Conservation (phyloP, 805 yeast genomes). For the Sugiyamaella smithiae region DNA sequence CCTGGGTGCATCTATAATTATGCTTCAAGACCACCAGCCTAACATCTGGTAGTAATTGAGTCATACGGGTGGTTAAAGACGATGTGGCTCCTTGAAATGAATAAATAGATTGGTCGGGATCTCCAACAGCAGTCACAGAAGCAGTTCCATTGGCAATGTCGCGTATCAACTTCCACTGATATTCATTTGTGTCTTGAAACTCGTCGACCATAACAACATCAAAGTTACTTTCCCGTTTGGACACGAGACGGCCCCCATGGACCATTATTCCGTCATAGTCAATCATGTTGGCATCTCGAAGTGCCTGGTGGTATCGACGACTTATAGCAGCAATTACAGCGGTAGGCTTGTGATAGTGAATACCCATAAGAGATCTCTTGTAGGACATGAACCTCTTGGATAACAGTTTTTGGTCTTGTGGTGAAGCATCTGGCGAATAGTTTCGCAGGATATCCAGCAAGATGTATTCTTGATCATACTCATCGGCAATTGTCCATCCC, state of each 20-base stretch:
- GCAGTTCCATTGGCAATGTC: slow-evolving; percentile 2
- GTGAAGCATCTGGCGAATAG: neutral
- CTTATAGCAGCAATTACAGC: neutral
- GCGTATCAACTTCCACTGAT: slow-evolving; percentile 69
- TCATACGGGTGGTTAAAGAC: slow-evolving; percentile 61
- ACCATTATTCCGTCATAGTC: slow-evolving; percentile 20
- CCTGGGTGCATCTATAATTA: slow-evolving; percentile 77
- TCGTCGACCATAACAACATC: slow-evolving; percentile 77
- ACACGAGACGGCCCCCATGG: slow-evolving; percentile 4
- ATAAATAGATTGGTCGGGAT: slow-evolving; percentile 93
- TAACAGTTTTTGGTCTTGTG: neutral
- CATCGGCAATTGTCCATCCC: slow-evolving; percentile 19
- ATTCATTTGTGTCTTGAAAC: slow-evolving; percentile 83
- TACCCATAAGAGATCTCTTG: slow-evolving; percentile 1
- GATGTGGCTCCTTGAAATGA: slow-evolving; percentile 73
- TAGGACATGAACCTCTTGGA: neutral
- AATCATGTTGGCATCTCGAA: slow-evolving; percentile 7
- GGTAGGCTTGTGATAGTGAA: neutral
- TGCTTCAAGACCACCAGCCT: slow-evolving; percentile 48
- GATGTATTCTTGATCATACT: slow-evolving; percentile 16
- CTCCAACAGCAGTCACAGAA: slow-evolving; percentile 81
- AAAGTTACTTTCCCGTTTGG: neutral
- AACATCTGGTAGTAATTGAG: slow-evolving; percentile 34
- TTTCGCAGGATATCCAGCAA: slow-evolving; percentile 1
- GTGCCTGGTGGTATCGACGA: slow-evolving; percentile 11